phyloP scores from a whole-genome alignment of 2,329 filamentous ascomycete genomes.

The Byssothecium circinans region DNA sequence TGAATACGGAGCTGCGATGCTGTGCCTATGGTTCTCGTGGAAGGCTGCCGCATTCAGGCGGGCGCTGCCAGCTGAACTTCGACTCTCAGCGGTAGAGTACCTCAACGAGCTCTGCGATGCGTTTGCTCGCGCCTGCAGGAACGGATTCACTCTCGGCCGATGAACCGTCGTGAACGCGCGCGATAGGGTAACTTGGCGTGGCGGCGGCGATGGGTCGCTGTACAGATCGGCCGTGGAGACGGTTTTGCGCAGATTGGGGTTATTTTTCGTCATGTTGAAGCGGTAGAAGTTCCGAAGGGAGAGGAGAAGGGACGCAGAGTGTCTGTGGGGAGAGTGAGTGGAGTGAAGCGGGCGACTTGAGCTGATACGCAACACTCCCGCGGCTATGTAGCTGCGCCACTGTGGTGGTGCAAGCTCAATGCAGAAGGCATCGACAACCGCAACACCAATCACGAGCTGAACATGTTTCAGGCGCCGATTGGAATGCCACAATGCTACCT shows the following conservation, averaged over 20 bases:
- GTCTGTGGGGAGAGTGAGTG: neutral
- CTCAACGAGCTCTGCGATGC: conserved; percentile 11
- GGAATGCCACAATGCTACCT: neutral
- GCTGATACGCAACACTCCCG: conserved; percentile 4
- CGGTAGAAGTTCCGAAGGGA: neutral
- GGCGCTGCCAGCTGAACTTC: conserved; percentile 4
- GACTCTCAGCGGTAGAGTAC: conserved; percentile 2
- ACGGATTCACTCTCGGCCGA: conserved; percentile 22
- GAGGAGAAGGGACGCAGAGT: neutral
- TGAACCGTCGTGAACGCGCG: conserved; percentile 37
- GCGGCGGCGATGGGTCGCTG: conserved; percentile 37
- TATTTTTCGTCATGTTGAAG: conserved; percentile 41
- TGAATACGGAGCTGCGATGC: conserved; percentile 31
- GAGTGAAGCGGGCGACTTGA: conserved; percentile 2
- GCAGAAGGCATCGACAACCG: conserved; percentile 8
- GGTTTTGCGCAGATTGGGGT: conserved; percentile 39
- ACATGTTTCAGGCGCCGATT: neutral
- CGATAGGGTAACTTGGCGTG: conserved; percentile 31
- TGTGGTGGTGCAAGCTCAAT: conserved; percentile 8
- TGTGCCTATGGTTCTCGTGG: conserved; percentile 28
- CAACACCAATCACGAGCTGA: neutral
- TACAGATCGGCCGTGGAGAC: conserved; percentile 43
- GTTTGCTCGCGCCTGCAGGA: conserved; percentile 14
- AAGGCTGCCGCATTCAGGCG: conserved; percentile 1
- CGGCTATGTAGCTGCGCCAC: neutral